These are phyloP conservation scores for Erigeron canadensis DNA, from an alignment of 129 eudicot species.

Conservation along the genomic window DNA sequence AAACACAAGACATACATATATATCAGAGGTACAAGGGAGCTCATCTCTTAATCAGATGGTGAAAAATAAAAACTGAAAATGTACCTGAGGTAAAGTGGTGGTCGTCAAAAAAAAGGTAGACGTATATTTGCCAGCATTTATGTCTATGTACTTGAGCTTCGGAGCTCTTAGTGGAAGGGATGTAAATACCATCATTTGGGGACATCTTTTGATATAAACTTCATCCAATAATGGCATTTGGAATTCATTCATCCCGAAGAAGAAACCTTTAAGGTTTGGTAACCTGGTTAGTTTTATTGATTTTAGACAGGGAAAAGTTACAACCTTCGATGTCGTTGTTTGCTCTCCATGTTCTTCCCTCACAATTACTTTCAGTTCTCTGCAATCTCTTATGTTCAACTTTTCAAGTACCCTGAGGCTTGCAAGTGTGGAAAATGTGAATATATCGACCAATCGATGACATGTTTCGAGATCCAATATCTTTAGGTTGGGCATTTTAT, in stretches of 20 bases:
- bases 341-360: background rate
- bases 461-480: background rate
- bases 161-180: too few species aligned
- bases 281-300: background rate
- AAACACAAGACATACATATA: background rate
- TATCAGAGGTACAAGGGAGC: too few species aligned
- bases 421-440: background rate
- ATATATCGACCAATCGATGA: background rate
- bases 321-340: background rate
- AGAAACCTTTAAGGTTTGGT: conserved; percentile 8
- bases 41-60: too few species aligned
- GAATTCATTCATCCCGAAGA: conserved; percentile 3
- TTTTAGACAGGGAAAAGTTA: background rate
- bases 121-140: background rate
- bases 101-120: too few species aligned
- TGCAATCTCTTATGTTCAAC: background rate
- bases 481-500: background rate
- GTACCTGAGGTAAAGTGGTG: too few species aligned
- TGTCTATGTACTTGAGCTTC: too few species aligned
- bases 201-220: too few species aligned
- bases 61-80: too few species aligned
- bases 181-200: too few species aligned
- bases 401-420: background rate
- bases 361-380: conserved; percentile 5
- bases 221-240: background rate